Evolutionary conservation across 441 rosid species (phyloP), one percentile per base, ranked within the genome.

Genomic region (Metrosideros polymorpha): DNA sequence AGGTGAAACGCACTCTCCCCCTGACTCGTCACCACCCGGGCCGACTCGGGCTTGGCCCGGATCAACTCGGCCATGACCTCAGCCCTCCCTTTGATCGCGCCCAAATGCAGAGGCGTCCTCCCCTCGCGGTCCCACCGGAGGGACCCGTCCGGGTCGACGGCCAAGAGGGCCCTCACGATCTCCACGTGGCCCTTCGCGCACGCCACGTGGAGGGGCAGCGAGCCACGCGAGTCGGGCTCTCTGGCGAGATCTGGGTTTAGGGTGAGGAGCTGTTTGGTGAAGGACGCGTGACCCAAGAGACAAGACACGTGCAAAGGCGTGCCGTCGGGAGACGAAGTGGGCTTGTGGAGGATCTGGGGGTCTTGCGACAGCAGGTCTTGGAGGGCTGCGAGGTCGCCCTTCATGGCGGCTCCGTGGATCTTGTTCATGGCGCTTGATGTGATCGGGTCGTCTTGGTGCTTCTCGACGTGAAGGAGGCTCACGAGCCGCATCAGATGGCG

Each of bases 1-100:
- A 87, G 75, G 27, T 87, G 88, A 35, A 87, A 15, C 15, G 50
- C 49, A 25, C 83, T 87, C 55, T 87, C 84, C n/a, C 86, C 88
- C 30, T 55, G n/a, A n/a, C 59, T 19, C 22, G 45, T 54, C 52
- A 75, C 30, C 30, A 22, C 17, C 57, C 49, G n/a, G 32, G 84
- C 77, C 6, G 86, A 59, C 75, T 75, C 79, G 9, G 88, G 79
- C 18, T n/a, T 27, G 22, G 22, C 63, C 53, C 59, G 54, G 8
- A 57, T 22, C 88, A 87, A 25, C n/a, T 52, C 84, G 43, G 49
- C n/a, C 29, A 84, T 1, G 84, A 84, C 86, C 56, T 76, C 86
- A 9, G 56, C 86, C 82, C 83, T 84, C 30, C 89, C 89, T 49
- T 87, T 87, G 27, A 56, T 15, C 3, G 89, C 86, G 18, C 30